These are phyloP conservation scores for Xylariales sp. DNA, from an alignment of 2,329 filamentous ascomycete genomes.

Conservation along the genomic window DNA sequence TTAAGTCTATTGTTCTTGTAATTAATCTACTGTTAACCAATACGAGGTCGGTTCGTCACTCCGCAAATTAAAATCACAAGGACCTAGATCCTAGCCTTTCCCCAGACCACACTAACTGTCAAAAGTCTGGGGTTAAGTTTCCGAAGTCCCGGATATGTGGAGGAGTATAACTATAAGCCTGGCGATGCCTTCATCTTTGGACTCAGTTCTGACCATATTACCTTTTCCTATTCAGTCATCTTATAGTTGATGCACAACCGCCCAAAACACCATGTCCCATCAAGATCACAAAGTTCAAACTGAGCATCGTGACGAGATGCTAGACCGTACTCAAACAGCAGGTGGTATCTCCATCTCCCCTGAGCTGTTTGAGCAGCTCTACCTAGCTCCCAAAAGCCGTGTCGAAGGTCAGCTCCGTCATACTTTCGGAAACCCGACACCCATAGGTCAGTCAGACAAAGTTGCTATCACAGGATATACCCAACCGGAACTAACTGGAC, in stretches of 20 bases:
- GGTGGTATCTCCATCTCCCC: constrained; percentile 17
- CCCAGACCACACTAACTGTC: background rate
- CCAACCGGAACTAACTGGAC: background rate
- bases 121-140: background rate
- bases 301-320: constrained; percentile 16
- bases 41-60: background rate
- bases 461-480: background rate
- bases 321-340: constrained; percentile 11
- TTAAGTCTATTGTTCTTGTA: background rate
- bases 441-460: constrained; percentile 16
- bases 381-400: constrained; percentile 14
- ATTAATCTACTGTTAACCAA: background rate
- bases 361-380: constrained; percentile 22
- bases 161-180: background rate
- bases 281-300: constrained; percentile 2
- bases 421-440: constrained; percentile 23
- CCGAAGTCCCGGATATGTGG: background rate
- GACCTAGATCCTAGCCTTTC: constrained; percentile 11
- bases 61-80: background rate
- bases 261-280: constrained; percentile 5
- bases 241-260: background rate
- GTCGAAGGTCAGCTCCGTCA: constrained; percentile 20
- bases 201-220: background rate
- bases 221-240: background rate
- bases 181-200: background rate